Percentiles rank a stretch among this genome's conserved stretches.
These are phyloP conservation scores for Ganoderma resinaceum DNA, from an alignment of 1,284 basidiomycete genomes.

Conservation along the genomic window DNA sequence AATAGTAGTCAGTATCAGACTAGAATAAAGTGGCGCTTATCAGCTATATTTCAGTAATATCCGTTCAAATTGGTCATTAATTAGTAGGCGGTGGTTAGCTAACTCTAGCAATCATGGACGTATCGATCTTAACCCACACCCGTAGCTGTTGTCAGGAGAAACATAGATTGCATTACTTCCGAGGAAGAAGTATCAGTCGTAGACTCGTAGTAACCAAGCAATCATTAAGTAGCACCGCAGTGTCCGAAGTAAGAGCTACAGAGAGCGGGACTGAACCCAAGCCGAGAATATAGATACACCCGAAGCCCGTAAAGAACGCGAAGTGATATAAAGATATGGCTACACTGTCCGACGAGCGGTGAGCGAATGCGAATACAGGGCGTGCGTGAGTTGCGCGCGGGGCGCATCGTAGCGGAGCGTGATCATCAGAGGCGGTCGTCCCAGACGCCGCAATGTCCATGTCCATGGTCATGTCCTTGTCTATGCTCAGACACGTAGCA, in stretches of 20 bases:
- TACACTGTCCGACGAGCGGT: conserved; percentile 15
- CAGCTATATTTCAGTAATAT: too few relatives aligned
- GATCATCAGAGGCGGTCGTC: conserved; percentile 2
- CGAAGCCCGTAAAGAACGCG: conserved; percentile 13
- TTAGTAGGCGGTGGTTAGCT: too few relatives aligned
- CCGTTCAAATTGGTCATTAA: too few relatives aligned
- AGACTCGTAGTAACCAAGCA: neutral
- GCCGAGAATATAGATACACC: conserved; percentile 20
- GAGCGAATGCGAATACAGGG: conserved; percentile 14
- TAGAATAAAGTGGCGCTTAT: too few relatives aligned
- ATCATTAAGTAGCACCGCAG: conserved; percentile 9
- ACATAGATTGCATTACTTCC: neutral
- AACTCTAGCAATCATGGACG: too few relatives aligned
- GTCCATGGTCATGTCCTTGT: neutral
- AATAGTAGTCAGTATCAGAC: too few relatives aligned
- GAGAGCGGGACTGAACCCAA: neutral
- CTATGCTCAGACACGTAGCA: too few relatives aligned
- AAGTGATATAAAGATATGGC: conserved; percentile 23
- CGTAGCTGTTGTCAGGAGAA: neutral
- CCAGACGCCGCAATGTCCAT: conserved; percentile 3
- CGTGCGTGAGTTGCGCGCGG: conserved; percentile 5
- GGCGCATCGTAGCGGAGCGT: conserved; percentile 14
- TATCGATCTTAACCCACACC: too few relatives aligned
- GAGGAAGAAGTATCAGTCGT: neutral
- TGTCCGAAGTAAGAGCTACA: conserved; percentile 14